Conservation (phyloP, 495 filamentous ascomycete species). For the Aspergillus cavernicola region DNA sequence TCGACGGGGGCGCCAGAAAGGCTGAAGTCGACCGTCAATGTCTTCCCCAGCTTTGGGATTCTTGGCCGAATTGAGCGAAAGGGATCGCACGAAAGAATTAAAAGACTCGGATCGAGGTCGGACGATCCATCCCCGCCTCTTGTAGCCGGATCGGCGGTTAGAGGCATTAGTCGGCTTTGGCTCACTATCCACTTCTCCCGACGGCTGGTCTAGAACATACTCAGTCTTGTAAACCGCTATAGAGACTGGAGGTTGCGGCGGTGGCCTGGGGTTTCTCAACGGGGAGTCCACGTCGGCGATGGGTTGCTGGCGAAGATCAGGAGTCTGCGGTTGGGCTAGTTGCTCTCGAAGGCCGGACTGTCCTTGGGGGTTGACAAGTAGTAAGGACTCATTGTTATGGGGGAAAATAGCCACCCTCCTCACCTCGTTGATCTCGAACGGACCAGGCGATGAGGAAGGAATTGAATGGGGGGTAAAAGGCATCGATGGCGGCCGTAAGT, state of each 20-base stretch:
- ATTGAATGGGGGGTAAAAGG: conserved; percentile 47
- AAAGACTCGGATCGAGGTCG: conserved; percentile 56
- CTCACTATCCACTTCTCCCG: conserved; percentile 32
- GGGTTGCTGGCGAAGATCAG: conserved; percentile 27
- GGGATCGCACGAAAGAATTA: conserved; percentile 34
- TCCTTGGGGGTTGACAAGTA: conserved; percentile 69
- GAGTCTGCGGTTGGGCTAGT: conserved; percentile 25
- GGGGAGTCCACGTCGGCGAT: conserved; percentile 58
- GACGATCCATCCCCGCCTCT: conserved; percentile 55
- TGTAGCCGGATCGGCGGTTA: conserved; percentile 46
- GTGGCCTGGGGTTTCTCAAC: conserved; percentile 69
- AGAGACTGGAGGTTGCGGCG: conserved; percentile 65
- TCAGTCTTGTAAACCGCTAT: conserved; percentile 57
- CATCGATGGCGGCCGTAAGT: conserved; percentile 42
- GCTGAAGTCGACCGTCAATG: conserved; percentile 61
- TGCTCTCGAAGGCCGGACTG: conserved; percentile 27
- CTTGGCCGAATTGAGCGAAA: conserved; percentile 43
- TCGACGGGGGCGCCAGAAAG: conserved; percentile 74
- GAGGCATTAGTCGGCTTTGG: conserved; percentile 40
- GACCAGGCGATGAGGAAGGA: conserved; percentile 48
- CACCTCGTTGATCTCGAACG: conserved; percentile 64
- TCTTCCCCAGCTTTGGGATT: conserved; percentile 43
- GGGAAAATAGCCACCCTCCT: conserved; percentile 78
- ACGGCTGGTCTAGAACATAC: conserved; percentile 19
- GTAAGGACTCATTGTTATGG: conserved; percentile 79